Conservation (phyloP, 139 green algal species). For the Choricystis sp. region DNA sequence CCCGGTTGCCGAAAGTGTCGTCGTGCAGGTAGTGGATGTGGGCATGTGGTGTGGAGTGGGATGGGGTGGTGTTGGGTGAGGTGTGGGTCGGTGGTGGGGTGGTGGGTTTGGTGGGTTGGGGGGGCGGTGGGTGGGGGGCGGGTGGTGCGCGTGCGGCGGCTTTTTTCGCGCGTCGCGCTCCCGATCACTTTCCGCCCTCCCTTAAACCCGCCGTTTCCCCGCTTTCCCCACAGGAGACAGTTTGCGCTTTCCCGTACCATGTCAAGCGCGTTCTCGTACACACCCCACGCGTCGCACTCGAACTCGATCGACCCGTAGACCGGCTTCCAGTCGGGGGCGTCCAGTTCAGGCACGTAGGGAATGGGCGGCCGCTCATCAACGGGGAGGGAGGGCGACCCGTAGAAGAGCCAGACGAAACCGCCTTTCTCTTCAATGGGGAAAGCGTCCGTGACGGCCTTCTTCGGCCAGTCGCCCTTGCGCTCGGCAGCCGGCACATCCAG, state of each 20-base stretch:
- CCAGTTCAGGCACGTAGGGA: slow-evolving; percentile 50
- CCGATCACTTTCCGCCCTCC: too few species aligned
- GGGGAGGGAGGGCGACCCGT: slow-evolving; percentile 36
- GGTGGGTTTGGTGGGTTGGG: too few species aligned
- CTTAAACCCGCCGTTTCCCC: too few species aligned
- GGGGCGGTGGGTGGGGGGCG: too few species aligned
- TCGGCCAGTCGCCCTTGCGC: slow-evolving; percentile 30
- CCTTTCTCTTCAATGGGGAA: slow-evolving; percentile 52
- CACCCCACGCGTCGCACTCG: slow-evolving; percentile 30
- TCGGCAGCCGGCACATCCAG: slow-evolving; percentile 29
- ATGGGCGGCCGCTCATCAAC: slow-evolving; percentile 57
- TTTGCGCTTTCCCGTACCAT: slow-evolving; percentile 43
- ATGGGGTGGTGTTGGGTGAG: too few species aligned
- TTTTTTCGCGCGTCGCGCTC: too few species aligned
- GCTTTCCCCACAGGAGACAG: too few species aligned
- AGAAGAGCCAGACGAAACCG: slow-evolving; percentile 77
- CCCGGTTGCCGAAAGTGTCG: slow-evolving; percentile 24
- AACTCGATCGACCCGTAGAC: slow-evolving; percentile 53
- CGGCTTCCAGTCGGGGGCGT: slow-evolving; percentile 45
- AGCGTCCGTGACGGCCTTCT: slow-evolving; percentile 29
- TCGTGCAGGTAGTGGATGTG: slow-evolving; percentile 81
- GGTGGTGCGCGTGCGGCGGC: too few species aligned
- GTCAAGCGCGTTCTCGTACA: slow-evolving; percentile 85
- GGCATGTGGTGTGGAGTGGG: too few species aligned
- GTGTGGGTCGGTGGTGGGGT: too few species aligned